phyloP scores from a whole-genome alignment of 352 stramenopile species.

The Phytophthora lateralis region DNA sequence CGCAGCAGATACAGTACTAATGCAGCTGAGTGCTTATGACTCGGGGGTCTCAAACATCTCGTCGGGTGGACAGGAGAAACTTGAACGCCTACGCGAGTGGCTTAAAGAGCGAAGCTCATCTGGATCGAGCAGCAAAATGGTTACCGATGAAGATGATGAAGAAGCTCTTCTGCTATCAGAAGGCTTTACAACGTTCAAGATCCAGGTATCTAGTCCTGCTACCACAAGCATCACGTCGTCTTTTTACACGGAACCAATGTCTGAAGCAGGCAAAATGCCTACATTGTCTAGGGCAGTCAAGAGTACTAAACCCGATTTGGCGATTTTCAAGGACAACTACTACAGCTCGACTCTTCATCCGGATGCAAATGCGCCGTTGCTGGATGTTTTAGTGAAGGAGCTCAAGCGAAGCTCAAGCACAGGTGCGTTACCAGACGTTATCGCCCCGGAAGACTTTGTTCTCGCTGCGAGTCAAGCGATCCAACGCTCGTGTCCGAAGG shows the following conservation, averaged over 20 bases:
- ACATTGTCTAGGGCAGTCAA: neutral
- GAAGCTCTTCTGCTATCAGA: constrained; percentile 48
- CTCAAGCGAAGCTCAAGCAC: constrained; percentile 30
- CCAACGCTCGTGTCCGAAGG: constrained; percentile 19
- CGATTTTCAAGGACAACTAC: constrained; percentile 31
- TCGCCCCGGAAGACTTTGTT: constrained; percentile 34
- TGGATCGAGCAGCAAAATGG: constrained; percentile 20
- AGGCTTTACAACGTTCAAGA: constrained; percentile 43
- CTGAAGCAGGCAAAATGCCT: constrained; percentile 5
- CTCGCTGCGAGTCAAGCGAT: constrained; percentile 28
- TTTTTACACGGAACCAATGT: constrained; percentile 36
- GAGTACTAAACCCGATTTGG: constrained; percentile 17
- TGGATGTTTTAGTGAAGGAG: constrained; percentile 19
- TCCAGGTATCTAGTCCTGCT: constrained; percentile 9
- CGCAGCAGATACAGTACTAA: constrained; percentile 25
- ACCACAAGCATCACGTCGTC: neutral
- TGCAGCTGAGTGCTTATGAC: constrained; percentile 38
- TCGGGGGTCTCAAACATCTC: constrained; percentile 12
- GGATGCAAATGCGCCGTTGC: constrained; percentile 4
- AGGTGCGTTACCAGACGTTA: constrained; percentile 10
- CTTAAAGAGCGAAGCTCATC: constrained; percentile 33
- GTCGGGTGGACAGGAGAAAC: constrained; percentile 16
- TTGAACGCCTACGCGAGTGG: constrained; percentile 40
- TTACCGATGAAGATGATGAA: constrained; percentile 38
- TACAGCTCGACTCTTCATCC: neutral